Conservation (phyloP, 23 red algal genomes). For the Gracilariopsis chorda region DNA sequence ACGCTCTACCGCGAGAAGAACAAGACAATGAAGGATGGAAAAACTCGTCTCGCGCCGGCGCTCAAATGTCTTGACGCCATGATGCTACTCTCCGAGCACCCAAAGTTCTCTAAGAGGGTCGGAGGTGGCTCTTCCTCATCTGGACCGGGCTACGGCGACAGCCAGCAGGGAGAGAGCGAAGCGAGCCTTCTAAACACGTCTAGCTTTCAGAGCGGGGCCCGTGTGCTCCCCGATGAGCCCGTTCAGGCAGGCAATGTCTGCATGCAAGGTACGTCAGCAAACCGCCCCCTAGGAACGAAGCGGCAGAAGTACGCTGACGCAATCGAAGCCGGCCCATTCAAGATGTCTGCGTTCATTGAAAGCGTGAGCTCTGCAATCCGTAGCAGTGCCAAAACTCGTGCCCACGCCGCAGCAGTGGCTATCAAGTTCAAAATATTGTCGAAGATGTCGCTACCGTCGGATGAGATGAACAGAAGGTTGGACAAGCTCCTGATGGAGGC, state of each 20-base stretch:
- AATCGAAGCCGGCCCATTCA: neutral
- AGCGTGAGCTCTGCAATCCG: neutral
- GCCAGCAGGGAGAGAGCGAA: neutral
- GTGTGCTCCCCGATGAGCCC: too few species aligned
- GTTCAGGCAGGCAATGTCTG: too few species aligned
- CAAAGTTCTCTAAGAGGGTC: slow-evolving; percentile 14
- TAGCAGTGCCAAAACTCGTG: neutral
- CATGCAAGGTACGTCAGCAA: neutral
- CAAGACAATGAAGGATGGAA: neutral
- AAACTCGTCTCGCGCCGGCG: neutral
- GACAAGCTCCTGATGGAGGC: neutral
- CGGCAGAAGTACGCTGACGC: neutral
- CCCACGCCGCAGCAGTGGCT: neutral
- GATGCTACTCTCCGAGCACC: neutral
- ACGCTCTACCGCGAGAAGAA: neutral
- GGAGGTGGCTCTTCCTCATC: neutral
- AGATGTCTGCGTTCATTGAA: neutral
- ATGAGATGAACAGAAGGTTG: neutral
- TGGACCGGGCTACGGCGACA: neutral
- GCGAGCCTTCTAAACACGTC: neutral
- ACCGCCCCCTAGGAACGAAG: neutral
- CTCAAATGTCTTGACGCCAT: neutral
- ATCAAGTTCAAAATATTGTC: neutral
- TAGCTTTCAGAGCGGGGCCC: too few species aligned
- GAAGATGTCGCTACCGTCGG: neutral